These are phyloP conservation scores for Ceratobasidium theobromae DNA, from an alignment of 1,284 basidiomycete species.

Conservation along the genomic window DNA sequence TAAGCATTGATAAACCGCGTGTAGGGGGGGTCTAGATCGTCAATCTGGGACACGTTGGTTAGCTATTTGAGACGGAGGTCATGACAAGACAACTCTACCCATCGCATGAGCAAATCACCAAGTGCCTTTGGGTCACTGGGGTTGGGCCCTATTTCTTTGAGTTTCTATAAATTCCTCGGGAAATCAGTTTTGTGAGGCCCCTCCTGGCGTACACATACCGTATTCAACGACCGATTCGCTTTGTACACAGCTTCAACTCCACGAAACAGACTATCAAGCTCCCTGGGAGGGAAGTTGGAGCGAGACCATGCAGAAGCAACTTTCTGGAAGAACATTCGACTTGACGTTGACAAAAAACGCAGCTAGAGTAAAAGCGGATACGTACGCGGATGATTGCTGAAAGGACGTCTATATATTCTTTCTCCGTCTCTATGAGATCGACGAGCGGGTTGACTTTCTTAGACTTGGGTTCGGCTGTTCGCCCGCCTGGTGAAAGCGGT, in stretches of 20 bases:
- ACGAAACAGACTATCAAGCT: slow-evolving; percentile 93
- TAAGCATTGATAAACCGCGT: slow-evolving; percentile 76
- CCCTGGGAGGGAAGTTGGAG: slow-evolving; percentile 87
- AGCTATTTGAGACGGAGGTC: neutral
- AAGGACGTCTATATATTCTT: slow-evolving; percentile 87
- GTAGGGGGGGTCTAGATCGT: slow-evolving; percentile 87
- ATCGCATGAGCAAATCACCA: slow-evolving; percentile 95
- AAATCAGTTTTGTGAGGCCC: slow-evolving; percentile 24
- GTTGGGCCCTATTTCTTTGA: slow-evolving; percentile 91
- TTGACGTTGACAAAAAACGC: slow-evolving; percentile 33
- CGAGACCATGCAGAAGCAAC: slow-evolving; percentile 97
- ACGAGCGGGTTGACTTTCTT: slow-evolving; percentile 68
- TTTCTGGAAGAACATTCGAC: slow-evolving; percentile 57
- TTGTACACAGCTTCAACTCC: slow-evolving; percentile 91
- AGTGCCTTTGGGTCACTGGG: slow-evolving; percentile 94
- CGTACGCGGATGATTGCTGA: slow-evolving; percentile 87
- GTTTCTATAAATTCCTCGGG: slow-evolving; percentile 57
- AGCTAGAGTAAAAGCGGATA: slow-evolving; percentile 37
- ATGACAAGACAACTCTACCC: slow-evolving; percentile 62
- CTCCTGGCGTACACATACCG: slow-evolving; percentile 53
- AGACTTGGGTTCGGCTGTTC: slow-evolving; percentile 3
- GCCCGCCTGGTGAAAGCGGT: slow-evolving; percentile 12
- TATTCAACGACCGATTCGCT: slow-evolving; percentile 78
- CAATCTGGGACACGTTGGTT: slow-evolving; percentile 59
- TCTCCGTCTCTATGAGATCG: slow-evolving; percentile 94